These are phyloP conservation scores for Flaveria robusta DNA, from an alignment of 129 eudicot genomes.

Conservation along the genomic window DNA sequence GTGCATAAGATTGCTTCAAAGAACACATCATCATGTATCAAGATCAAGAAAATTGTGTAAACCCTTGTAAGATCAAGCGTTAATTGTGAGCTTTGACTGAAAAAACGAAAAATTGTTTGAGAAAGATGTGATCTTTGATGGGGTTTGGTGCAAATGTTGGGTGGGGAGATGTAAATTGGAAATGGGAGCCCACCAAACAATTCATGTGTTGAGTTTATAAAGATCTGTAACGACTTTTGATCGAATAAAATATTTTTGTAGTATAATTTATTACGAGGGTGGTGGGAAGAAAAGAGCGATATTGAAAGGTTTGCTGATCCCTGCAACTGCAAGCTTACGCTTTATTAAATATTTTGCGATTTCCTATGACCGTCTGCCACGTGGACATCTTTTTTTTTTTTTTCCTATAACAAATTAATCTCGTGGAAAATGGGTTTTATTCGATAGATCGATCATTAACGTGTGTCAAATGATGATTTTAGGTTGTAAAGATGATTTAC, in stretches of 20 bases:
- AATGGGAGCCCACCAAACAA: constrained; percentile 17
- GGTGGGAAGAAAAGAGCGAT: constrained; percentile 33
- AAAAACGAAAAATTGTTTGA: neutral
- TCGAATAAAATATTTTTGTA: neutral
- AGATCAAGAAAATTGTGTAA: constrained; percentile 15
- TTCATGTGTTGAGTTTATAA: constrained; percentile 25
- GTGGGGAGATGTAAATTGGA: constrained; percentile 22
- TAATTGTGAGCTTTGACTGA: constrained; percentile 4
- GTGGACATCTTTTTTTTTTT: constrained; percentile 6
- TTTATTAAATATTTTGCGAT: neutral
- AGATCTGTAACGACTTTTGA: constrained; percentile 34
- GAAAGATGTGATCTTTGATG: constrained; percentile 26
- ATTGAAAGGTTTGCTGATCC: constrained; percentile 26
- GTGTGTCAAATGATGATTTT: too few species aligned
- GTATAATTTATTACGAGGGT: constrained; percentile 16
- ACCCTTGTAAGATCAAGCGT: constrained; percentile 5
- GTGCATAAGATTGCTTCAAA: constrained; percentile 21
- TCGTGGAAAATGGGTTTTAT: too few species aligned
- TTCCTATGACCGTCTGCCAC: constrained; percentile 16
- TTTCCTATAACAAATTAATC: neutral
- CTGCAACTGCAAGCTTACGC: constrained; percentile 15
- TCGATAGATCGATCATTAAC: too few species aligned
- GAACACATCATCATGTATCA: constrained; percentile 24
- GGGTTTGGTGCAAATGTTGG: constrained; percentile 23
- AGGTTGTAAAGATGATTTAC: too few species aligned